phyloP scores from a whole-genome alignment of 495 filamentous ascomycete genomes.

The Rhypophila decipiens region DNA sequence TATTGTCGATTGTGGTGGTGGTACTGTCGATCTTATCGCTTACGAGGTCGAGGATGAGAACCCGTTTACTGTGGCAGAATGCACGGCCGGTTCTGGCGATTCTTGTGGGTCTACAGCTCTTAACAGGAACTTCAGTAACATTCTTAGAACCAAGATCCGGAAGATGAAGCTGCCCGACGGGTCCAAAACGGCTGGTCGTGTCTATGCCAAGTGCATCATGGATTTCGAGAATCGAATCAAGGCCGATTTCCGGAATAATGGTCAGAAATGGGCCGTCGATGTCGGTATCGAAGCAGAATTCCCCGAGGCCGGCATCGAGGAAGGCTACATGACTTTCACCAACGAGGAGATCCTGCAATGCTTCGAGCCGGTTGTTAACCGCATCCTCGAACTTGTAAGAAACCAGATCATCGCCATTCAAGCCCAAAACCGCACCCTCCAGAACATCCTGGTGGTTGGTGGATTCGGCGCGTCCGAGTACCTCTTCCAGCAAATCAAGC shows the following conservation, averaged over 20 bases:
- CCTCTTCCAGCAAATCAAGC: slow-evolving; percentile 74
- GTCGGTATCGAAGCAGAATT: slow-evolving; percentile 73
- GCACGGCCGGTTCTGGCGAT: slow-evolving; percentile 68
- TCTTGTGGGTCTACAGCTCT: slow-evolving; percentile 69
- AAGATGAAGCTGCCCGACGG: slow-evolving; percentile 75
- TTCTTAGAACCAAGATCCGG: slow-evolving; percentile 65
- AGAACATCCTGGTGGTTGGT: slow-evolving; percentile 69
- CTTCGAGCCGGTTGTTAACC: slow-evolving; percentile 70
- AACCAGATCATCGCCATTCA: slow-evolving; percentile 77
- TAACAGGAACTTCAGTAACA: slow-evolving; percentile 71
- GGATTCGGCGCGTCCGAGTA: slow-evolving; percentile 73
- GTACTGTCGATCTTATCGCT: slow-evolving; percentile 69
- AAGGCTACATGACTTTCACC: slow-evolving; percentile 77
- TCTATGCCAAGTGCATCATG: slow-evolving; percentile 77
- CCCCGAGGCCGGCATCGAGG: slow-evolving; percentile 68
- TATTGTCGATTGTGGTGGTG: slow-evolving; percentile 71
- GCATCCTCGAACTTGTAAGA: slow-evolving; percentile 64
- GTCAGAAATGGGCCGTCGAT: slow-evolving; percentile 72
- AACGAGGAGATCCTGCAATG: slow-evolving; percentile 75
- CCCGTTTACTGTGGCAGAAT: slow-evolving; percentile 67
- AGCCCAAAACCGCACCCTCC: slow-evolving; percentile 63
- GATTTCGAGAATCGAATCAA: slow-evolving; percentile 77
- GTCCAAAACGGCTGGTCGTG: slow-evolving; percentile 65
- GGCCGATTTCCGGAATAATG: slow-evolving; percentile 75
- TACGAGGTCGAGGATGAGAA: slow-evolving; percentile 73